Evolutionary conservation across 148 eudicot genomes (phyloP).

Genomic region (Amaranthus palmeri): DNA sequence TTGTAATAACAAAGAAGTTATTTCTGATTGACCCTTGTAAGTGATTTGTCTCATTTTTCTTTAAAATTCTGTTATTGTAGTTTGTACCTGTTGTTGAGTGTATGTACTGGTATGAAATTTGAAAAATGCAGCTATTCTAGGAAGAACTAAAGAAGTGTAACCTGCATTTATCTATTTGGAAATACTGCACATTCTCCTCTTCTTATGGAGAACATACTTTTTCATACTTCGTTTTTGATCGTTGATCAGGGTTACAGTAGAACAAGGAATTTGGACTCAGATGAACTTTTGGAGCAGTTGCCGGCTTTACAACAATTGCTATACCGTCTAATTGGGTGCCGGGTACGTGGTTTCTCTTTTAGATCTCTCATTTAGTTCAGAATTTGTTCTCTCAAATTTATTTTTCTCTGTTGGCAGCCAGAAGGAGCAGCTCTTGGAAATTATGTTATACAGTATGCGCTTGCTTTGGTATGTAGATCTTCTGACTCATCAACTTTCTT

Average conservation of each 20-base stretch:
- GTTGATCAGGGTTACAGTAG: conserved; percentile 69
- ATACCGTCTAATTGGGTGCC: conserved; percentile 87
- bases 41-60: too few species aligned
- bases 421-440: conserved; percentile 92
- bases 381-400: conserved; percentile 6
- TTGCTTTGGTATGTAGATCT: conserved; percentile 71
- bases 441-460: conserved; percentile 97
- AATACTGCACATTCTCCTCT: neutral
- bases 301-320: conserved; percentile 91
- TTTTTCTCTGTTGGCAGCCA: conserved; percentile 50
- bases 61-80: too few species aligned
- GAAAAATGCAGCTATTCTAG: too few species aligned
- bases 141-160: neutral
- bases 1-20: too few species aligned
- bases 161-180: neutral
- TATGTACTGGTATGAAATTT: too few species aligned
- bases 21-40: too few species aligned
- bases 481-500: neutral
- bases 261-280: conserved; percentile 83
- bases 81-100: too few species aligned
- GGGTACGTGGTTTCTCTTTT: conserved; percentile 41
- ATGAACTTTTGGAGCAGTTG: conserved; percentile 81
- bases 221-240: conserved; percentile 11
- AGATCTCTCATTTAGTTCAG: neutral
- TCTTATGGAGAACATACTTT: neutral